Evolutionary conservation across 192 early-diverging fungal genomes (phyloP).

Genomic region (Dissophora ornata): DNA sequence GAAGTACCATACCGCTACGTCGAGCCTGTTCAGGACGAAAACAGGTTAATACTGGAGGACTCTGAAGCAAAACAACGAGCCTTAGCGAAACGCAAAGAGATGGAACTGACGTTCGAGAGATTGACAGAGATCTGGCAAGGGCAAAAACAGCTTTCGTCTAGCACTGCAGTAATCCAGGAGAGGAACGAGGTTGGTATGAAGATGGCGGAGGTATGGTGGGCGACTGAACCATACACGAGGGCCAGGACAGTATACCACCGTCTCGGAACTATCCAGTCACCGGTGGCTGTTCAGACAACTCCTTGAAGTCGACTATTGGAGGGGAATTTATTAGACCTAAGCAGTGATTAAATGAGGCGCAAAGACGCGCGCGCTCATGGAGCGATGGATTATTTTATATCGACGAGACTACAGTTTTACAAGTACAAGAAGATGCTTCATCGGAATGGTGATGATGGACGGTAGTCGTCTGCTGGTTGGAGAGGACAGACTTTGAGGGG

Average conservation of each 20-base stretch:
- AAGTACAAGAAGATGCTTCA: no score
- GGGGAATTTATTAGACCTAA: no score
- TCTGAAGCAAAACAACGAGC: slow-evolving; percentile 38
- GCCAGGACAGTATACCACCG: slow-evolving; percentile 48
- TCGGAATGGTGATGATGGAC: no score
- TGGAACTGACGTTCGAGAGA: slow-evolving; percentile 50
- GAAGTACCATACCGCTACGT: slow-evolving; percentile 24
- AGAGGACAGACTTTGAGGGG: no score
- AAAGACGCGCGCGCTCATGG: no score
- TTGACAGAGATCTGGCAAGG: slow-evolving; percentile 51
- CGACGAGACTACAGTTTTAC: no score
- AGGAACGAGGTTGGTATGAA: slow-evolving; percentile 32
- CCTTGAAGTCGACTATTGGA: no score
- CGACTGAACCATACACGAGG: slow-evolving; percentile 25
- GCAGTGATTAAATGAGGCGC: no score
- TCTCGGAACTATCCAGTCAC: slow-evolving; percentile 20
- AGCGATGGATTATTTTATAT: no score
- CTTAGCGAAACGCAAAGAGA: slow-evolving; percentile 20
- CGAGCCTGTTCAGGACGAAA: slow-evolving; percentile 14
- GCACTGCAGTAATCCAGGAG: slow-evolving; percentile 44
- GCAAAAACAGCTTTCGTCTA: slow-evolving; percentile 46
- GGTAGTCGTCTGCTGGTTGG: no score
- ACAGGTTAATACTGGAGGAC: slow-evolving; percentile 13
- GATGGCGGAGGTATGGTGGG: slow-evolving; percentile 48
- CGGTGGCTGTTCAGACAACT: background rate